Evolutionary conservation across 192 early-diverging fungal genomes (phyloP).

Genomic region (Dissophora ornata): DNA sequence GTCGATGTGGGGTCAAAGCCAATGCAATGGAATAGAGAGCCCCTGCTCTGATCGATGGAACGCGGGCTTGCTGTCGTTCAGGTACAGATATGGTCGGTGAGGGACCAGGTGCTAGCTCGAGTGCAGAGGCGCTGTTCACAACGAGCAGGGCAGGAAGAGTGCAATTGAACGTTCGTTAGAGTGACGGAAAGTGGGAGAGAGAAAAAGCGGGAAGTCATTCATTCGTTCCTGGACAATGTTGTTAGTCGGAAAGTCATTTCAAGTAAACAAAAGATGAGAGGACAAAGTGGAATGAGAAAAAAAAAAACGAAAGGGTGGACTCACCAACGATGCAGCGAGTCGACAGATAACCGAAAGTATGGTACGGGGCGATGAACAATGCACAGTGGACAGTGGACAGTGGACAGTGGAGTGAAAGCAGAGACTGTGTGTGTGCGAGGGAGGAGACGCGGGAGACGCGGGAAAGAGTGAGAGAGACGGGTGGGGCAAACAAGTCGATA

Average conservation of each 20-base stretch:
- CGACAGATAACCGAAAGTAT: not conserved
- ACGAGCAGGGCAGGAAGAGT: too few species aligned
- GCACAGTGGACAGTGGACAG: too few species aligned
- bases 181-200: conserved; percentile 6
- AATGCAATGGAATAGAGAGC: conserved; percentile 12
- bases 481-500: not conserved
- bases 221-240: too few species aligned
- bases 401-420: not conserved
- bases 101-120: too few species aligned
- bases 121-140: too few species aligned
- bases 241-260: too few species aligned
- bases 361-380: not conserved
- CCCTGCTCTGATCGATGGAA: conserved; percentile 7
- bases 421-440: not conserved
- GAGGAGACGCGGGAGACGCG: not conserved
- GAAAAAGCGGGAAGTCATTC: conserved; percentile 1
- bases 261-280: too few species aligned
- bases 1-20: conserved; percentile 4
- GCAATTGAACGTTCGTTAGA: too few species aligned
- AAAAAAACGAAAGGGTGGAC: too few species aligned
- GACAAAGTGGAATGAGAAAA: too few species aligned
- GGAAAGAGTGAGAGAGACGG: not conserved
- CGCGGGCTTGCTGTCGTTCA: not conserved
- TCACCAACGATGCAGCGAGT: not conserved
- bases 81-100: too few species aligned